Evolutionary conservation across 768 basidiomycete species (phyloP), one percentile per base, ranked within the genome.

Genomic region (Chalciporus sphaerocephalus): DNA sequence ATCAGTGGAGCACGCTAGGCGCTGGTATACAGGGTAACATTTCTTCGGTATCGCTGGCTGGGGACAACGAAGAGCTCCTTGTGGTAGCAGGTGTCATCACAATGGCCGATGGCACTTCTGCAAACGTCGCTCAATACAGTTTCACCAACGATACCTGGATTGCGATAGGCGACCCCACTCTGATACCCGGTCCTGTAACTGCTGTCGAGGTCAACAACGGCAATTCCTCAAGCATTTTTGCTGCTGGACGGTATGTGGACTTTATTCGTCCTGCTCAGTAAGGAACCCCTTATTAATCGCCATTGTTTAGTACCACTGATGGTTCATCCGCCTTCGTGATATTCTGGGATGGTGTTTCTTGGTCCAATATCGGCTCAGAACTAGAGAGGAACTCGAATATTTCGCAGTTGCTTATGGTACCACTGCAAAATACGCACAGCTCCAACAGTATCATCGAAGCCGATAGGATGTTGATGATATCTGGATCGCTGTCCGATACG

Each of bases 391-490:
- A 72, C 23, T 83, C 86, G 13, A 78, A 80, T 37, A 74, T 98
- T 38, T 79, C 87, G 17, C 91, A 94, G 63, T 72, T 99, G 32
- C 73, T 80, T 1, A 91, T 99, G 80, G 94, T 98, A 16, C 95
- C 95, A 9, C 71, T 97, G 15, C 80, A 83, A 57, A 75, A 83
- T 51, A 79, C 79, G n/a, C 90, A 96, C 59, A 50, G 70, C 13
- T 71, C 75, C 24, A 88, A 85, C 51, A 75, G 78, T 22, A 66
- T 89, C 16, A 81, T 96, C 48, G 79, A 95, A 64, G 66, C 76
- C 6, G 90, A 99, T 65, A 83, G 95, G 33, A 83, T 94, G 78
- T 72, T 99, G 24, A 78, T 97, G 76, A 78, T 95, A 20, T 91
- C 92, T 20, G 95, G 95, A 5, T 65, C 75, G 24, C 62, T 98